A percentile compares a stretch with the other conserved stretches of the same genome.
Conservation (phyloP, 2,329 filamentous ascomycete species). For the Chrysosphaeria jannelii region DNA sequence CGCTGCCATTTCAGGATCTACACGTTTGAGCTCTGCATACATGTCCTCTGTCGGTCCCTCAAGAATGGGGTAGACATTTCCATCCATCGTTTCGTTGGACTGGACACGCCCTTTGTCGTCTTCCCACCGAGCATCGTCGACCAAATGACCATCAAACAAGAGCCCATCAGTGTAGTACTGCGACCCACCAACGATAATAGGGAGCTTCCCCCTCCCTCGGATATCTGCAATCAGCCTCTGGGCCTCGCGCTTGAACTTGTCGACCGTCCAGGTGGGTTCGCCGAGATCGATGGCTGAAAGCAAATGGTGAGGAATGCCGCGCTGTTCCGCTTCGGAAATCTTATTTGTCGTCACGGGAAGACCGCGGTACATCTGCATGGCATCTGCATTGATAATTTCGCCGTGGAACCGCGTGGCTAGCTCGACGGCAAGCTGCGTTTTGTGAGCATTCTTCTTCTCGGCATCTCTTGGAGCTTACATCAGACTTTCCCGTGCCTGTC, state of each 20-base stretch:
- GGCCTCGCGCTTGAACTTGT: constrained; percentile 43
- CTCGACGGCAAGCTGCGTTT: constrained; percentile 84
- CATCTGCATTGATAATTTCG: constrained; percentile 89
- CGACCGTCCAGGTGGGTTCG: constrained; percentile 59
- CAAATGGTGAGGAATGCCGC: constrained; percentile 64
- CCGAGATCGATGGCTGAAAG: constrained; percentile 48
- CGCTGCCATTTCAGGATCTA: constrained; percentile 71
- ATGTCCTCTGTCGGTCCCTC: constrained; percentile 40
- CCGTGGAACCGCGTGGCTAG: constrained; percentile 59
- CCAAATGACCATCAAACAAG: constrained; percentile 45
- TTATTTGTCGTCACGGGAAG: constrained; percentile 92
- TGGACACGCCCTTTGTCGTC: background rate
- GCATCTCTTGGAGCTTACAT: constrained; percentile 22
- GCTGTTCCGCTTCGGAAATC: constrained; percentile 41
- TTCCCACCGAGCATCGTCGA: constrained; percentile 11
- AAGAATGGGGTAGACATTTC: constrained; percentile 33
- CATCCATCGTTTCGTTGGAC: constrained; percentile 2
- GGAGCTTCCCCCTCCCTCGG: constrained; percentile 42
- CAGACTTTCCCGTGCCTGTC: constrained; percentile 80
- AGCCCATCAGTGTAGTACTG: constrained; percentile 86
- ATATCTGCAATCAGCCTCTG: constrained; percentile 46
- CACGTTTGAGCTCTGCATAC: constrained; percentile 37
- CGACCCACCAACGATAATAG: constrained; percentile 78
- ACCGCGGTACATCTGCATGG: constrained; percentile 88
- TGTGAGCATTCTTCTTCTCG: too few species aligned